Evolutionary conservation across 495 filamentous ascomycete species (phyloP), one percentile per base, ranked within the genome.

Genomic region (Xylaria telfairii): DNA sequence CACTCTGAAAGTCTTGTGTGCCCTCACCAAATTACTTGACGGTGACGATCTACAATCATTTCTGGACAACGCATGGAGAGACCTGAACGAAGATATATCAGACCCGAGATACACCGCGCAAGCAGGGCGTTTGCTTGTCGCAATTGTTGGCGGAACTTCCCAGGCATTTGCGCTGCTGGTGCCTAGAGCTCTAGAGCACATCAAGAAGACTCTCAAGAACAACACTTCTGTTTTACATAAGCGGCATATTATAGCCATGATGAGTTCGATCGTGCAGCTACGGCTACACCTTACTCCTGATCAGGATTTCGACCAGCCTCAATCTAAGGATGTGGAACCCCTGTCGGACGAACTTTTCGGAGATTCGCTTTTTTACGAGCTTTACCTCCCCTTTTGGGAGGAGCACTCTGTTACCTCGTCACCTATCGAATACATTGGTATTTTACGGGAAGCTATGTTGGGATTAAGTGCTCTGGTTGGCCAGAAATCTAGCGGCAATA

Each of bases 71-170:
- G 79, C 81, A 4, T 81, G 81, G 69, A 75, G 77, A 32, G 84
- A 86, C 72, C 78, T 83, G 67, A 75, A 77, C 8, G 81, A 81
- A 12, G 83, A 86, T 44, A 70, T 86, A 39, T 75, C 78, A 5
- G 84, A 81, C 42, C 76, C 83, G 10, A 81, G 77, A 2, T 85
- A 85, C 65, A 81, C 81, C 0, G 81, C 80, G 39, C 83, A 81
- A 62, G 81, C 81, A n/a, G 83, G 83, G 4, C 72, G 78, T 37
- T 78, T 88, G 2, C 64, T 87, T n/a, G 76, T 82, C 53, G 82
- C 82, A 8, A 76, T 87, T 21, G 74, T 81, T 53, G 79, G 76
- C 12, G 73, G 79, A 37, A 79, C 71, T 53, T 60, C 73, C 59
- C 69, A 73, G 47, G 77, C 76, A 4, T 84, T 83, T 67, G 44